phyloP scores from a whole-genome alignment of 768 basidiomycete species.

The Agaricus sinodeliciosus region DNA sequence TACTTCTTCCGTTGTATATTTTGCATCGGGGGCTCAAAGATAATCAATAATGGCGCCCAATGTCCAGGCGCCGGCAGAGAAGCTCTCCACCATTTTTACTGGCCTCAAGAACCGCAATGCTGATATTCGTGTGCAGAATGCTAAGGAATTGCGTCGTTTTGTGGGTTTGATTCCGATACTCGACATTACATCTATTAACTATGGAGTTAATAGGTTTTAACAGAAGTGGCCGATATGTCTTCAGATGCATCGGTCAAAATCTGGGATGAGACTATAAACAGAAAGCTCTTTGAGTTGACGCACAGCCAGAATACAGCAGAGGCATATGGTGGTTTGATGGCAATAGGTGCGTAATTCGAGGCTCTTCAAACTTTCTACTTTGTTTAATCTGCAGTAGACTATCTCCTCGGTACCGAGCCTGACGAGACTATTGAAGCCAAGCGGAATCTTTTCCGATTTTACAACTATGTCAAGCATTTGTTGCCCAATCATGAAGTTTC shows the following conservation, averaged over 20 bases:
- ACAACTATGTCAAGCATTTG: slow-evolving; percentile 88
- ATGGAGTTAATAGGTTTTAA: slow-evolving; percentile 48
- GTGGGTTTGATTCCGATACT: slow-evolving; percentile 32
- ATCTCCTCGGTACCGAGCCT: slow-evolving; percentile 67
- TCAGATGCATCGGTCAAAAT: slow-evolving; percentile 75
- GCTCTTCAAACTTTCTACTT: background rate
- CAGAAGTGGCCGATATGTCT: slow-evolving; percentile 72
- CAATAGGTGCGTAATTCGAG: slow-evolving; percentile 63
- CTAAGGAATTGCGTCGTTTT: slow-evolving; percentile 68
- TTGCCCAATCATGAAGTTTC: slow-evolving; percentile 86
- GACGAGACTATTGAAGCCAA: slow-evolving; percentile 76
- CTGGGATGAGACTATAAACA: slow-evolving; percentile 83
- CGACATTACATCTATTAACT: slow-evolving; percentile 4
- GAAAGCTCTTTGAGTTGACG: slow-evolving; percentile 72
- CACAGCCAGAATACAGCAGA: slow-evolving; percentile 76
- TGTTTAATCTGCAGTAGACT: slow-evolving; percentile 34
- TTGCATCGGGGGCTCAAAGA: background rate
- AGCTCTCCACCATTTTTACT: slow-evolving; percentile 60
- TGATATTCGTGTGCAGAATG: slow-evolving; percentile 62
- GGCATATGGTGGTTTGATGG: slow-evolving; percentile 80
- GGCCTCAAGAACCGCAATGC: slow-evolving; percentile 57
- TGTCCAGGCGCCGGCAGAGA: slow-evolving; percentile 47
- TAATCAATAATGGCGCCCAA: slow-evolving; percentile 21
- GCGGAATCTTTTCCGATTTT: slow-evolving; percentile 77
- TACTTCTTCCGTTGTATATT: no score